phyloP scores from a whole-genome alignment of 2,329 filamentous ascomycete genomes.

The Aspergillus sp. region DNA sequence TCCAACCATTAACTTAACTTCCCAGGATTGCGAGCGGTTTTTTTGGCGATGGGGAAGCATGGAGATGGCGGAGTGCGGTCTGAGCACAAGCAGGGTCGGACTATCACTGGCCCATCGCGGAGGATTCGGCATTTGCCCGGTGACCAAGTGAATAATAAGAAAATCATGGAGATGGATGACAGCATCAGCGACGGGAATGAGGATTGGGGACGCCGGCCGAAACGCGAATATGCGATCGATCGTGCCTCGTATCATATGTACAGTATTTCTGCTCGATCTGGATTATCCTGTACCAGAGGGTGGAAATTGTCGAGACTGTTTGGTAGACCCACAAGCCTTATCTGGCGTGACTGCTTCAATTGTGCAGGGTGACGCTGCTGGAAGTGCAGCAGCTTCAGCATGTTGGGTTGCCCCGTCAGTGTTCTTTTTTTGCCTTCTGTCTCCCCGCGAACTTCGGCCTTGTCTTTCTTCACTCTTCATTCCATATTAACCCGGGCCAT shows the following conservation, averaged over 20 bases:
- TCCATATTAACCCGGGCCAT: neutral
- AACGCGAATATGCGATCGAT: neutral
- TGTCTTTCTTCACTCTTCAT: neutral
- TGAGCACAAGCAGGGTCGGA: conserved; percentile 1
- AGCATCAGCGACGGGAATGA: neutral
- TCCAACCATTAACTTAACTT: neutral
- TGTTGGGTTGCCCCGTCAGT: neutral
- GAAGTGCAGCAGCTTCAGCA: too few relatives aligned
- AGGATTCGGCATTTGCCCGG: conserved; percentile 7
- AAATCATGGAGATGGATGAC: neutral
- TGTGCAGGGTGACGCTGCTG: too few relatives aligned
- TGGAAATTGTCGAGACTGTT: neutral
- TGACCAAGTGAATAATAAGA: neutral
- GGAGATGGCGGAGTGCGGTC: conserved; percentile 1
- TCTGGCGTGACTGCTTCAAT: neutral
- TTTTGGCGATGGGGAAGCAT: neutral
- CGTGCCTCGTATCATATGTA: neutral
- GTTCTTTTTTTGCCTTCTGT: neutral
- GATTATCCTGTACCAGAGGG: too few relatives aligned
- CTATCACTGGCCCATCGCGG: neutral
- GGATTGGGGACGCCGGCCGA: neutral
- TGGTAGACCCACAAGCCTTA: neutral
- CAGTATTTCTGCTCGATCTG: neutral
- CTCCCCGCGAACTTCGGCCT: neutral
- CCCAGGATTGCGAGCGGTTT: neutral